phyloP scores from a whole-genome alignment of 2,329 filamentous ascomycete species.

The Fusarium metavorans region DNA sequence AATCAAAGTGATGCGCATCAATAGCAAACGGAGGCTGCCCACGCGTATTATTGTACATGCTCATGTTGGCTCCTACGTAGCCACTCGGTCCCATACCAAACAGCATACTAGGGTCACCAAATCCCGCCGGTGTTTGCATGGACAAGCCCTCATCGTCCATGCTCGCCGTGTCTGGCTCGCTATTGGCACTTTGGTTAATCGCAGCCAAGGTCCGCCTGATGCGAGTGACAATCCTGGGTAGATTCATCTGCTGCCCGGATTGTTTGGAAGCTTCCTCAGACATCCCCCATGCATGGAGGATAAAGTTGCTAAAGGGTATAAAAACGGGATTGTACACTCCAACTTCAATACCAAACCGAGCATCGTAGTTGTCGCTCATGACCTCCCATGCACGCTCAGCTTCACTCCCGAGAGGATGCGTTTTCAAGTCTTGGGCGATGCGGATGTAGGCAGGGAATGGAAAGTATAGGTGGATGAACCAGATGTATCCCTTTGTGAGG shows the following conservation, averaged over 20 bases:
- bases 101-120: neutral
- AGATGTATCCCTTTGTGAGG: conserved; percentile 49
- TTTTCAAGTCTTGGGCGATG: conserved; percentile 50
- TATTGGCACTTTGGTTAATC: neutral
- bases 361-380: conserved; percentile 3
- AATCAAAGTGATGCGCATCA: neutral
- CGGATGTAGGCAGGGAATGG: conserved; percentile 57
- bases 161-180: neutral
- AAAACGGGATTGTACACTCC: neutral
- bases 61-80: neutral
- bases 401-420: neutral
- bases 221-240: neutral
- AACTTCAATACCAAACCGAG: neutral
- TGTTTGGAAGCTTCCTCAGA: neutral
- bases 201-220: neutral
- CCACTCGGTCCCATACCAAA: neutral
- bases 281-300: neutral
- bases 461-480: conserved; percentile 53
- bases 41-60: neutral
- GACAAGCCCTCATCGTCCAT: neutral
- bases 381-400: neutral
- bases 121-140: neutral
- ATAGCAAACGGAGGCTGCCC: neutral
- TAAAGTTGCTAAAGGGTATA: neutral
- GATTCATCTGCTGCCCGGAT: neutral